These are phyloP conservation scores for Escallonia rubra DNA, from an alignment of 129 eudicot species.

Conservation along the genomic window DNA sequence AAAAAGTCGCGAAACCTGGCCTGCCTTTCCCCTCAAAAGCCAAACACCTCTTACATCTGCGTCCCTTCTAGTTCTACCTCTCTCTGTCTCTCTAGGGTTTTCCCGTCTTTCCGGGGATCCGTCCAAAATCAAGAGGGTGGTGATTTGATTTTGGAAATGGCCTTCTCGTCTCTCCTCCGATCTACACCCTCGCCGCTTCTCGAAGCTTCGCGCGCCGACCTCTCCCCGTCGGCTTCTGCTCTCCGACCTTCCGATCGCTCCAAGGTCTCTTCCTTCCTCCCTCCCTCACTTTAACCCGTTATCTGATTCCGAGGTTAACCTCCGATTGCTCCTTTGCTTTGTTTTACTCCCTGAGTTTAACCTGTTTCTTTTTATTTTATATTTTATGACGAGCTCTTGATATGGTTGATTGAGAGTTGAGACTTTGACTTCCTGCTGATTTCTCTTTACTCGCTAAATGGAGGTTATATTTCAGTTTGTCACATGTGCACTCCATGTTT, in stretches of 20 bases:
- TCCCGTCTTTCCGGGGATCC: conserved; percentile 1
- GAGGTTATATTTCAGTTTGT: no score
- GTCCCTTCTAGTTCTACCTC: neutral
- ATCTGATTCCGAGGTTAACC: no score
- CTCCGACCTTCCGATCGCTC: conserved; percentile 20
- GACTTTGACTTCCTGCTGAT: no score
- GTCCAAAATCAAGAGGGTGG: neutral
- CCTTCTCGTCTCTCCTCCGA: conserved; percentile 45
- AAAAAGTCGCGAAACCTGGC: conserved; percentile 13
- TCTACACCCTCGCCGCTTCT: conserved; percentile 31
- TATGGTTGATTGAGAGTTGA: neutral
- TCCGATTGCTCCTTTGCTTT: no score
- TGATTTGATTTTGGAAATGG: conserved; percentile 21
- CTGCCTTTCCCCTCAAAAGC: conserved; percentile 7
- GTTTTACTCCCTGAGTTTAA: neutral
- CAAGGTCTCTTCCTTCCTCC: conserved; percentile 3
- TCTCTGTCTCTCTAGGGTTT: conserved; percentile 26
- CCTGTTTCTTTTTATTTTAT: neutral
- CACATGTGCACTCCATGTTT: no score
- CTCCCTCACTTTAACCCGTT: no score
- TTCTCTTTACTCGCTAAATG: no score
- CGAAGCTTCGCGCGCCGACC: conserved; percentile 10
- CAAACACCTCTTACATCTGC: neutral
- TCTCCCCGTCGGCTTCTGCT: conserved; percentile 2
- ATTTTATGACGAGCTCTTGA: neutral